These are phyloP conservation scores for Epithele typhae DNA, from an alignment of 768 basidiomycete species.

Conservation along the genomic window DNA sequence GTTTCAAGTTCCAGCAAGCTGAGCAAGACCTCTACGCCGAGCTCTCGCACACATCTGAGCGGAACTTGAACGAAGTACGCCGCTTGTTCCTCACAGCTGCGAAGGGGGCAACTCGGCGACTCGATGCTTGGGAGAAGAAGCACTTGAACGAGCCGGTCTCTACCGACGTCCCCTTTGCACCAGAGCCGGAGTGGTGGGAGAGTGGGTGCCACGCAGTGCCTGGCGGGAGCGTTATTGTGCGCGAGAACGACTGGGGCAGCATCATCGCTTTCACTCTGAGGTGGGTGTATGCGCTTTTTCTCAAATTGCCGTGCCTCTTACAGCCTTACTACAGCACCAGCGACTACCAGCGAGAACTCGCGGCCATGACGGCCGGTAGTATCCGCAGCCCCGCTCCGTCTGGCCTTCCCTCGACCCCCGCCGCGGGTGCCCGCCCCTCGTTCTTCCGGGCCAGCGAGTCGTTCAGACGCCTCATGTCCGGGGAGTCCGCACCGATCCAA, in stretches of 20 bases:
- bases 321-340: constrained; percentile 38
- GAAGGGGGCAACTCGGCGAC: constrained; percentile 47
- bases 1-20: constrained; percentile 51
- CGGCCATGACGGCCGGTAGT: constrained; percentile 19
- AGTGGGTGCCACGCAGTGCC: constrained; percentile 58
- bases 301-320: neutral
- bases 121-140: constrained; percentile 63
- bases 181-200: constrained; percentile 65
- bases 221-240: constrained; percentile 59
- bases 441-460: constrained; percentile 45
- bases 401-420: constrained; percentile 16
- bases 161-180: neutral
- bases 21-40: constrained; percentile 59
- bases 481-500: constrained; percentile 26
- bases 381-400: constrained; percentile 6
- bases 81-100: constrained; percentile 51
- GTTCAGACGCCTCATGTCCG: constrained; percentile 45
- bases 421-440: constrained; percentile 32
- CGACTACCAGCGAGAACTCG: constrained; percentile 50
- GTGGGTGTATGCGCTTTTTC: constrained; percentile 26
- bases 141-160: constrained; percentile 38
- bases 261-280: constrained; percentile 75
- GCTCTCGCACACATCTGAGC: constrained; percentile 41
- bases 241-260: constrained; percentile 74
- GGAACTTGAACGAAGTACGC: constrained; percentile 58